These are phyloP conservation scores for Phyllosticta paracitricarpa DNA, from an alignment of 2,329 filamentous ascomycete genomes.

Conservation along the genomic window DNA sequence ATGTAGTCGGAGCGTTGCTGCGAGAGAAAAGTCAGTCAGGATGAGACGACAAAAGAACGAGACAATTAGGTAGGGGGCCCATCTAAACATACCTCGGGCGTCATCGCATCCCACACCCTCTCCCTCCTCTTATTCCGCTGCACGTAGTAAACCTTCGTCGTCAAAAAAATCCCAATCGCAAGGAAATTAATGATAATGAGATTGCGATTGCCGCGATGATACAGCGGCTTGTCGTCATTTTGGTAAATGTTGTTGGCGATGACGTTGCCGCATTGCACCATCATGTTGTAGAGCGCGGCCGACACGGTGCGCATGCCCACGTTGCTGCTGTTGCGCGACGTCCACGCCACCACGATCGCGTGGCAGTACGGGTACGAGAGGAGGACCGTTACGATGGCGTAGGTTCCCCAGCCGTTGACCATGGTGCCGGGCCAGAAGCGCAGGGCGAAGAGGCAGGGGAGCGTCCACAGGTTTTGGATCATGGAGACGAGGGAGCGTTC, in stretches of 20 bases:
- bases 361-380: constrained; percentile 46
- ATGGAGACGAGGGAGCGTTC: constrained; percentile 38
- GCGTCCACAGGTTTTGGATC: constrained; percentile 47
- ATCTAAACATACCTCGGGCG: constrained; percentile 2
- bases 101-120: constrained; percentile 20
- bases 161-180: constrained; percentile 25
- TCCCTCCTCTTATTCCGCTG: constrained; percentile 30
- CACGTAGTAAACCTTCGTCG: constrained; percentile 32
- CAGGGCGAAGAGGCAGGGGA: constrained; percentile 49
- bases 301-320: constrained; percentile 31
- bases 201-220: constrained; percentile 32
- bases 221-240: constrained; percentile 36
- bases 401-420: constrained; percentile 41
- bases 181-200: constrained; percentile 23
- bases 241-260: constrained; percentile 41
- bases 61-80: background rate
- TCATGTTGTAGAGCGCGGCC: constrained; percentile 33
- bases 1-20: constrained; percentile 21
- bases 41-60: background rate
- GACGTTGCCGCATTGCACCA: constrained; percentile 39
- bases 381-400: constrained; percentile 39
- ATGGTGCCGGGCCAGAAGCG: constrained; percentile 35
- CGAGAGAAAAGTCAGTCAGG: background rate
- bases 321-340: constrained; percentile 28
- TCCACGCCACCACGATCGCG: constrained; percentile 31